Evolutionary conservation across 306 rosid genomes (phyloP).

Genomic region (Astragalus membranaceus): DNA sequence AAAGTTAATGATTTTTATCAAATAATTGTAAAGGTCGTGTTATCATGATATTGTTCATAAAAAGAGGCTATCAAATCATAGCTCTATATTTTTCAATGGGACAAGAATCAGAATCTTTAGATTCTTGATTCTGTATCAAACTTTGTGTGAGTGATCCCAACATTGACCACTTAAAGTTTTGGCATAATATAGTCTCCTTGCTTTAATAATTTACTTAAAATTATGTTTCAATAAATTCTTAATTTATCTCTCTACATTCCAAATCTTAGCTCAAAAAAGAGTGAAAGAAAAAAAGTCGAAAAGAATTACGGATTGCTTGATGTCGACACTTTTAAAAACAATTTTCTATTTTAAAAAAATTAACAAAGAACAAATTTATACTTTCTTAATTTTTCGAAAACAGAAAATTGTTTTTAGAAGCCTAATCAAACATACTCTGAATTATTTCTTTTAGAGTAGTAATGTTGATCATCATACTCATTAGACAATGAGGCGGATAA

Average conservation of each 20-base stretch:
- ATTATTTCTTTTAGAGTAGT: not conserved
- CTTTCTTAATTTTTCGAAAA: too few relatives aligned
- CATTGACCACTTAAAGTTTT: slow-evolving; percentile 16
- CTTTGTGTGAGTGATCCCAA: slow-evolving; percentile 21
- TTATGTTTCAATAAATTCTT: not conserved
- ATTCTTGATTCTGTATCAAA: slow-evolving; percentile 7
- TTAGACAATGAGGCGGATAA: not conserved
- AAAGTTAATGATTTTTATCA: slow-evolving; percentile 18
- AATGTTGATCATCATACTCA: not conserved
- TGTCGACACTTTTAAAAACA: too few relatives aligned
- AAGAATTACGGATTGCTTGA: not conserved
- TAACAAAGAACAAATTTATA: too few relatives aligned
- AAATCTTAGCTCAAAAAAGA: not conserved
- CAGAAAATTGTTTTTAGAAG: too few relatives aligned
- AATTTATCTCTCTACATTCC: not conserved
- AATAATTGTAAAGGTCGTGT: slow-evolving; percentile 26
- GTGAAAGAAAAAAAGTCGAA: not conserved
- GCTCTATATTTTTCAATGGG: not conserved
- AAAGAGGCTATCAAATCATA: not conserved
- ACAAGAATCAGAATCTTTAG: not conserved
- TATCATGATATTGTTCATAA: slow-evolving; percentile 27
- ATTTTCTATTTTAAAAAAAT: too few relatives aligned
- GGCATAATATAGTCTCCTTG: not conserved
- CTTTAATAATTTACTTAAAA: slow-evolving; percentile 9
- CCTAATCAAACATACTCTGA: too few relatives aligned